Evolutionary conservation across 140 eudicot genomes (phyloP), one percentile per base, ranked within the genome.

Genomic region (Anethum foeniculum): DNA sequence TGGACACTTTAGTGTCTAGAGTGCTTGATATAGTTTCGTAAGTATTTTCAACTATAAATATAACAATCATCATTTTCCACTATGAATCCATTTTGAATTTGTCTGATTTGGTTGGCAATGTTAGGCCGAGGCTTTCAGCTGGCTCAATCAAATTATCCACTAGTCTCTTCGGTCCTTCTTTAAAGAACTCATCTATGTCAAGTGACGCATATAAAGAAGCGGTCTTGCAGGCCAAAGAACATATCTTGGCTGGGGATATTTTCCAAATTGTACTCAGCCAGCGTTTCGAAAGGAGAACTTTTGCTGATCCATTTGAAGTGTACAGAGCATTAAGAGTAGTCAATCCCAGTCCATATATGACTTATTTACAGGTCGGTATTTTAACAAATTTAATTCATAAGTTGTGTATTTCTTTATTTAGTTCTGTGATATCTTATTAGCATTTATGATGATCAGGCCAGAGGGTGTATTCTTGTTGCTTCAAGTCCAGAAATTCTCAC

Each of bases 401-500:
- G 15, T 18, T 60, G 12, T 41, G 23, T 76, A 79, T 44, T 23
- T 44, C 11, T 32, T 34, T 32, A 7, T 52, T n/a, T 82, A 58
- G 46, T 23, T 76, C 43, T 30, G 34, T 54, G 32, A 82, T 80
- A 80, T 82, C 76, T 65, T 72, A 13, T 28, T 16, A 48, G 27
- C 56, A 46, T 67, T 9, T 21, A 51, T 78, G 81, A 67, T 78
- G 79, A 60, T 80, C 85, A 95, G 99, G 99, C 99, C 71, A 87
- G 99, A 86, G 99, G 99, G 77, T 89, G 87, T 77, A 92, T 95
- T 64, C 86, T 95, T 79, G 99, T 95, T 89, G 99, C 92, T 83
- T 95, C 99, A 83, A 95, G 99, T 83, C 97, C 99, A 10, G 99
- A 95, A 85, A 95, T 95, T 85, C 97, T 95, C 79, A 95, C 99